Conservation (phyloP, 306 rosid species). For the Lathyrus oleraceus region DNA sequence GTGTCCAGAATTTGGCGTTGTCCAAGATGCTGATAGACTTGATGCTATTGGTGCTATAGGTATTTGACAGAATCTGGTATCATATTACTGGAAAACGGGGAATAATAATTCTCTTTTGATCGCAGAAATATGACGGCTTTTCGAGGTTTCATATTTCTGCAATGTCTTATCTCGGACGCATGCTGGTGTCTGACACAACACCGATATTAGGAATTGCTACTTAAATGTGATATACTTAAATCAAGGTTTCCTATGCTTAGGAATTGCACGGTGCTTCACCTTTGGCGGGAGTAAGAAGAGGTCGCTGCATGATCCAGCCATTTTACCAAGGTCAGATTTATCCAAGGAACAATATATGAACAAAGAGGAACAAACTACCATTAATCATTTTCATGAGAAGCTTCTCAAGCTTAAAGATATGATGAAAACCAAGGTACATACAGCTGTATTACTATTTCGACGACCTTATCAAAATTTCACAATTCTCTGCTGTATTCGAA, state of each 20-base stretch:
- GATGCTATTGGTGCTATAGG: conserved; percentile 99
- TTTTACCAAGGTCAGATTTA: conserved; percentile 60
- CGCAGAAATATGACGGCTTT: not conserved
- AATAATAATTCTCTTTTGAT: not conserved
- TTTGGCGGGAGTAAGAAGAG: conserved; percentile 85
- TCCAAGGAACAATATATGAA: conserved; percentile 73
- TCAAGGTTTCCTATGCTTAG: conserved; percentile 35
- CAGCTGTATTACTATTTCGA: not conserved
- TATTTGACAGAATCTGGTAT: conserved; percentile 29
- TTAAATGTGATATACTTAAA: not conserved
- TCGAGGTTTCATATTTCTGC: not conserved
- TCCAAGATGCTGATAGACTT: conserved; percentile 95
- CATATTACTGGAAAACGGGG: not conserved
- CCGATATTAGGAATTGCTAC: not conserved
- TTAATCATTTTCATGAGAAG: conserved; percentile 93
- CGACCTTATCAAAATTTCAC: not conserved
- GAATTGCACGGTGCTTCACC: conserved; percentile 93
- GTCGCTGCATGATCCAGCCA: conserved; percentile 68
- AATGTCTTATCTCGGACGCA: not conserved
- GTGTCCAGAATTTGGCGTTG: conserved; percentile 74
- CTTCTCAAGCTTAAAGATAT: conserved; percentile 85
- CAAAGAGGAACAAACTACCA: conserved; percentile 75
- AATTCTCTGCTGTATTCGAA: conserved; percentile 4
- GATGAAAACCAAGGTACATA: conserved; percentile 90
- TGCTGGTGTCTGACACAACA: not conserved